Evolutionary conservation across 257 asterid genomes (phyloP).

Genomic region (Jacaranda mimosifolia): DNA sequence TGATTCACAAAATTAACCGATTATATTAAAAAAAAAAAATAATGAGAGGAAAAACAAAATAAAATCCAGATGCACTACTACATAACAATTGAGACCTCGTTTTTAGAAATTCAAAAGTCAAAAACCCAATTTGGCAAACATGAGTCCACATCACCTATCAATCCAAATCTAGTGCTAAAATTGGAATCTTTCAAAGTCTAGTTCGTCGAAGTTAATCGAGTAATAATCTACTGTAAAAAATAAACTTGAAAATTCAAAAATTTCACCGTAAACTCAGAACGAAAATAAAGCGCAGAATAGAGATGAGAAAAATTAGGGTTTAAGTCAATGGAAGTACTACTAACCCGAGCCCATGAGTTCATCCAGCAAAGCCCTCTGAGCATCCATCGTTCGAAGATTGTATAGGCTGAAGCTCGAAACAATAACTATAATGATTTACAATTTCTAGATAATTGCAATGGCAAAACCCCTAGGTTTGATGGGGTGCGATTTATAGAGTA

Average conservation of each 20-base stretch:
- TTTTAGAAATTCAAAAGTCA: slow-evolving; percentile 1
- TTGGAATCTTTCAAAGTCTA: slow-evolving; percentile 23
- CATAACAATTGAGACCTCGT: slow-evolving; percentile 13
- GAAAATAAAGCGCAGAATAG: slow-evolving; percentile 4
- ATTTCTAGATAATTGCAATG: slow-evolving; percentile 29
- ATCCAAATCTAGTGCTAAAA: slow-evolving; percentile 12
- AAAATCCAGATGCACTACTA: background rate
- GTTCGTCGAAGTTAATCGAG: slow-evolving; percentile 19
- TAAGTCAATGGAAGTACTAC: slow-evolving; percentile 15
- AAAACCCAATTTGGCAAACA: slow-evolving; percentile 2
- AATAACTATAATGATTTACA: background rate
- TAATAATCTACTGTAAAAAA: slow-evolving; percentile 20
- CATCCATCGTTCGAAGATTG: slow-evolving; percentile 64
- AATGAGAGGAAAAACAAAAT: background rate
- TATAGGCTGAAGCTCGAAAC: slow-evolving; percentile 22
- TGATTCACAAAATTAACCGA: background rate
- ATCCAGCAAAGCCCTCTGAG: slow-evolving; percentile 93
- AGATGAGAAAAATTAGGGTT: slow-evolving; percentile 36
- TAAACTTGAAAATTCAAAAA: background rate
- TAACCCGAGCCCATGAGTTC: slow-evolving; percentile 95
- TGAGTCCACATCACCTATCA: background rate
- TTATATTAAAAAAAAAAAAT: background rate
- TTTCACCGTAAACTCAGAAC: slow-evolving; percentile 13
- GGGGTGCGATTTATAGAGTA: slow-evolving; percentile 18
- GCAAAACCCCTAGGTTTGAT: slow-evolving; percentile 28